Percentiles rank a stretch among this genome's conserved stretches.
Conservation (phyloP, 768 basidiomycete genomes). For the Suillus americanus region DNA sequence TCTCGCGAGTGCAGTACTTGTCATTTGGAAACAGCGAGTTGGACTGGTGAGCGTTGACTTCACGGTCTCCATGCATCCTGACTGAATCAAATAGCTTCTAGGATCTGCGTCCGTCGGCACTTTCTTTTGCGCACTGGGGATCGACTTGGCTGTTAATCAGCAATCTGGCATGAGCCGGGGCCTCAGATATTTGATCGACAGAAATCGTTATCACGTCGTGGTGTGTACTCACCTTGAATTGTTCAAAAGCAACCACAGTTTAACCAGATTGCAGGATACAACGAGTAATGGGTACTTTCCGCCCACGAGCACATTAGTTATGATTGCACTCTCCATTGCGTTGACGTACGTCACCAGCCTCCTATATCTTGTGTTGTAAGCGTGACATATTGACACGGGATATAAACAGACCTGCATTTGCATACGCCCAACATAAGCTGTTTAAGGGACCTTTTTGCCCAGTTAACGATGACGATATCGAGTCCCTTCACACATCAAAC, state of each 20-base stretch:
- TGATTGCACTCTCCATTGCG: slow-evolving; percentile 52
- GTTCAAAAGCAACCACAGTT: slow-evolving; percentile 5
- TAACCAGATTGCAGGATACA: slow-evolving; percentile 41
- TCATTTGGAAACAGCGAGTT: slow-evolving; percentile 45
- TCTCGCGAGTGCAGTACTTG: slow-evolving; percentile 37
- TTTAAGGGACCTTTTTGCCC: slow-evolving; percentile 53
- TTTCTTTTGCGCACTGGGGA: slow-evolving; percentile 54
- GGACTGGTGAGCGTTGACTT: slow-evolving; percentile 45
- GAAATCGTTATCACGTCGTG: slow-evolving; percentile 54
- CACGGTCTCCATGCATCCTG: not conserved
- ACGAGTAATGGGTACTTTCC: slow-evolving; percentile 50
- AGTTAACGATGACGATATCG: slow-evolving; percentile 18
- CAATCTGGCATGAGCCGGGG: slow-evolving; percentile 66
- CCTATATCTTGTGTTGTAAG: not conserved
- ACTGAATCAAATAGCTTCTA: not conserved
- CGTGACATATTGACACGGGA: not conserved
- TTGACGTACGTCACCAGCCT: slow-evolving; percentile 46
- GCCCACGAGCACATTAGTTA: slow-evolving; percentile 46
- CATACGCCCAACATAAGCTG: slow-evolving; percentile 50
- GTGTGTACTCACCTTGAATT: slow-evolving; percentile 34
- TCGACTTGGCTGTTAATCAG: slow-evolving; percentile 55
- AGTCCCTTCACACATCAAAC: slow-evolving; percentile 26
- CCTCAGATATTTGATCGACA: slow-evolving; percentile 61
- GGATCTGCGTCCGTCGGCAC: slow-evolving; percentile 61
- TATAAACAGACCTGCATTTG: slow-evolving; percentile 47